Percentiles rank a stretch among this genome's conserved stretches.
Conservation (phyloP, 495 filamentous ascomycete species). For the Patellaria atrata region DNA sequence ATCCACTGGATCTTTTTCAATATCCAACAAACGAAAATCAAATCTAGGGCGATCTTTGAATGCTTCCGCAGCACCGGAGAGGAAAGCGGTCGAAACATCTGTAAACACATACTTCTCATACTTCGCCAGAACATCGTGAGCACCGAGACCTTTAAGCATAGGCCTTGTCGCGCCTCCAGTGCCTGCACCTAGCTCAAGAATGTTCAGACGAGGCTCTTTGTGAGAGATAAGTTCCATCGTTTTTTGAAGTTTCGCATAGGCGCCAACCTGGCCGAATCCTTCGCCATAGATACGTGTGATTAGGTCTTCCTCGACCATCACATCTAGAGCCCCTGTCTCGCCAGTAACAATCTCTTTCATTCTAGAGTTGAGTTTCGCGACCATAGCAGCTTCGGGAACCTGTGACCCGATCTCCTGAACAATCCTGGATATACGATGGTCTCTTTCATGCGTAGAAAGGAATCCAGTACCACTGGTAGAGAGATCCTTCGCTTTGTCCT, state of each 20-base stretch:
- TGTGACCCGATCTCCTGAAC: too few relatives aligned
- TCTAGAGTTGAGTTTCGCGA: too few relatives aligned
- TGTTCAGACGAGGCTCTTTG: conserved; percentile 2
- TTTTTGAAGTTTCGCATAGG: conserved; percentile 6
- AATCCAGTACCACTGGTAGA: too few relatives aligned
- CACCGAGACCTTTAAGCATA: not conserved
- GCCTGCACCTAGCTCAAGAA: conserved; percentile 7
- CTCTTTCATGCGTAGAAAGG: too few relatives aligned
- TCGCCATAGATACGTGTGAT: not conserved
- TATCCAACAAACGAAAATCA: conserved; percentile 6
- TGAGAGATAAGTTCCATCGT: conserved; percentile 3
- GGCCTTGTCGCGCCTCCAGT: conserved; percentile 2
- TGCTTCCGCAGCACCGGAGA: not conserved
- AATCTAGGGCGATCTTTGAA: not conserved
- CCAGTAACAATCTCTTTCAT: too few relatives aligned
- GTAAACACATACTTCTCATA: conserved; percentile 10
- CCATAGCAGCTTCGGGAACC: too few relatives aligned
- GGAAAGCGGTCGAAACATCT: conserved; percentile 5
- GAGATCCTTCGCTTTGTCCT: too few relatives aligned
- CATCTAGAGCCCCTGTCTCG: not conserved
- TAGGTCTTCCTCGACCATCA: not conserved
- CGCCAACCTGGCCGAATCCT: not conserved
- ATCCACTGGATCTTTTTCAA: conserved; percentile 4
- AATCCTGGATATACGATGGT: too few relatives aligned
- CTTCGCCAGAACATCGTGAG: not conserved